Base-by-base conservation (phyloP, 1,139 yeast species). In the Waltiozyma sp. region DNA sequence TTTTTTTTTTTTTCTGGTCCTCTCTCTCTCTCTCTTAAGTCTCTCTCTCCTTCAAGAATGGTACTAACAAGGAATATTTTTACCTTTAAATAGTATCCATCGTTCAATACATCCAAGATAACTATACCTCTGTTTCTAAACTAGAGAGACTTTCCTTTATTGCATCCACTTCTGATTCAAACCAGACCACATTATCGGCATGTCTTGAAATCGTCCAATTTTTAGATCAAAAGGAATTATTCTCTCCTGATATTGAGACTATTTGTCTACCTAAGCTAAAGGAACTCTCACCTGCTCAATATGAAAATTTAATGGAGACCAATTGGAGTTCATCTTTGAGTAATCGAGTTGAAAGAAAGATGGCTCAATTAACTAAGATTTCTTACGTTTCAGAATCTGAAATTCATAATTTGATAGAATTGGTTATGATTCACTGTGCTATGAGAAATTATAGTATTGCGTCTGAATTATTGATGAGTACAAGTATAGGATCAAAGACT, bases 391-490 rank as follows among this genome's bases (percentile, higher is more conserved):
- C 53, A 19, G 57, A 54, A 36, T 40, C 48, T 5, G 55, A 51
- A 38, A 39, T 43, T 3, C 18, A 43, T 21, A 41, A 52, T 31
- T 43, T 45, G 15, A 40, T 48, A 4, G 52, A 55, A 0, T 43
- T 43, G 1, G 39, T 51, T 2, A 49, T 50, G 39, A 37, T 41
- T n/a, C 52, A 47, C 40, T 4, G 6, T 4, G 7, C 16, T 11
- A 41, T 40, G 37, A 48, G 43, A 18, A 51, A 47, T 28, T 54
- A 48, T 33, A 6, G 40, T 1, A 58, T 52, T n/a, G 57, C 58
- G 1, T 46, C 46, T 28, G 41, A 44, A 3, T 50, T 46, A 1
- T 23, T 55, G 5, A 35, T 49, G 8, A 40, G 50, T 9, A 42
- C 56, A 6, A 41, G 46, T 5, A 21, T 42, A 11, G 38, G 48